Percentiles rank a stretch among this genome's conserved stretches.
Conservation (phyloP, 1,284 basidiomycete genomes). For the Phlebopus sp. region DNA sequence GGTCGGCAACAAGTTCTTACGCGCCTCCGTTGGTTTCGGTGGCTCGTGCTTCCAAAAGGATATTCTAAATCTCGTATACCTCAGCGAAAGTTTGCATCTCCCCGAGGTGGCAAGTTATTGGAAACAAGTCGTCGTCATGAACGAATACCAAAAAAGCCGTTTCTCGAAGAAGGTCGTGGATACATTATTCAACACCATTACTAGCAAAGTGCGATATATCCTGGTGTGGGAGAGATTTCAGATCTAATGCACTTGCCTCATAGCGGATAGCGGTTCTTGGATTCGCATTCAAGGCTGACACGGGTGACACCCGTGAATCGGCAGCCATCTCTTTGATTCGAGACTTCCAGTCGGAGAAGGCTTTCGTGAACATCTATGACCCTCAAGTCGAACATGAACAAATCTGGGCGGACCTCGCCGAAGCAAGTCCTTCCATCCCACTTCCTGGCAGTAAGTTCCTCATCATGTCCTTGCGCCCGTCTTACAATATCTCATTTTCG, state of each 20-base stretch:
- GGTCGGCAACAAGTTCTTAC: slow-evolving; percentile 94
- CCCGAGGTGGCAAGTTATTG: slow-evolving; percentile 99
- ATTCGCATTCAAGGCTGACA: slow-evolving; percentile 96
- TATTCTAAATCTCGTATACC: slow-evolving; percentile 97
- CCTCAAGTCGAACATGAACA: slow-evolving; percentile 77
- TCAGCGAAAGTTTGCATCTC: slow-evolving; percentile 90
- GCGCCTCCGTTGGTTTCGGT: slow-evolving; percentile 94
- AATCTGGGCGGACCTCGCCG: slow-evolving; percentile 73
- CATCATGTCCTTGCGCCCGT: not conserved
- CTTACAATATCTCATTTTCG: not conserved
- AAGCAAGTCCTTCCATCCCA: slow-evolving; percentile 59
- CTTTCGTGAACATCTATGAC: slow-evolving; percentile 87
- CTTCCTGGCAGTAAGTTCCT: slow-evolving; percentile 56
- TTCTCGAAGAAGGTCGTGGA: slow-evolving; percentile 91
- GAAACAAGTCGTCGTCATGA: slow-evolving; percentile 93
- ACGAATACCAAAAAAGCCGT: slow-evolving; percentile 92
- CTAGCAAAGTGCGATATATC: slow-evolving; percentile 65
- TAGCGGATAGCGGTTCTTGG: slow-evolving; percentile 96
- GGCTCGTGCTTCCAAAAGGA: slow-evolving; percentile 99
- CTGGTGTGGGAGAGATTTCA: slow-evolving; percentile 13
- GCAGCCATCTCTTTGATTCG: slow-evolving; percentile 94
- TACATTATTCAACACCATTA: slow-evolving; percentile 97
- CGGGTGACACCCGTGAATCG: slow-evolving; percentile 96
- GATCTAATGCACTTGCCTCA: slow-evolving; percentile 1
- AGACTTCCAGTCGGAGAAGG: slow-evolving; percentile 91